Percentiles rank a stretch among this genome's conserved stretches.
These are phyloP conservation scores for Apiospora saccharicola DNA, from an alignment of 2,329 filamentous ascomycete genomes.

Conservation along the genomic window DNA sequence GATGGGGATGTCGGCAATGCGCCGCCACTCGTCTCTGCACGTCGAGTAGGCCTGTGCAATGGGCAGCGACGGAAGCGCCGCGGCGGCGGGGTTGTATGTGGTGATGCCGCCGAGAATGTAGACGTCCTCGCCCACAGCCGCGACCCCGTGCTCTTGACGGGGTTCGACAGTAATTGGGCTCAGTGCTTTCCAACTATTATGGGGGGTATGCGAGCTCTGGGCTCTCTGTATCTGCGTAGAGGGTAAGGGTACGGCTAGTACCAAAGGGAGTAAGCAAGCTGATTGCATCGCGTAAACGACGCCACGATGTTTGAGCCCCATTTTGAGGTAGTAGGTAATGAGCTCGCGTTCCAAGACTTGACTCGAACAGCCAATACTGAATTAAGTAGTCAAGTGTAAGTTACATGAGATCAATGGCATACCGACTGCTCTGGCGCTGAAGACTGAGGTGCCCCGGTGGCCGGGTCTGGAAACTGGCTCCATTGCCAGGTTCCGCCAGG, in stretches of 20 bases:
- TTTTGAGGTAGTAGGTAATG: no score
- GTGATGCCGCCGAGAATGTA: constrained; percentile 29
- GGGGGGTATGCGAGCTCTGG: no score
- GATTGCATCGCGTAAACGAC: not conserved
- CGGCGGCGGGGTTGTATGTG: not conserved
- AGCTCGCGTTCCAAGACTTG: not conserved
- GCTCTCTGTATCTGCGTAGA: no score
- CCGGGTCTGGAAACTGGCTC: no score
- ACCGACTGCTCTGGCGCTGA: no score
- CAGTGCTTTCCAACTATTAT: not conserved
- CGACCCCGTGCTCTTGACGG: constrained; percentile 29
- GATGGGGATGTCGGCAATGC: constrained; percentile 28
- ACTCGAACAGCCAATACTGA: not conserved
- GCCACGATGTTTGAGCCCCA: not conserved
- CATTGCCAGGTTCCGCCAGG: not conserved
- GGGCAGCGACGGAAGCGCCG: not conserved
- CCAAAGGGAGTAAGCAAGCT: not conserved
- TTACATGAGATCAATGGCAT: not conserved
- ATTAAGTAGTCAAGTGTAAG: not conserved
- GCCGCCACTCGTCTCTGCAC: not conserved
- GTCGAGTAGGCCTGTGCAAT: not conserved
- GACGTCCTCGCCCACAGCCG: constrained; percentile 28
- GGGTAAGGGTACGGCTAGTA: not conserved
- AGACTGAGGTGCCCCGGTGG: no score
- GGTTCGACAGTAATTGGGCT: not conserved